phyloP scores from a whole-genome alignment of 768 basidiomycete genomes.

The Candolleomyces efflorescens region DNA sequence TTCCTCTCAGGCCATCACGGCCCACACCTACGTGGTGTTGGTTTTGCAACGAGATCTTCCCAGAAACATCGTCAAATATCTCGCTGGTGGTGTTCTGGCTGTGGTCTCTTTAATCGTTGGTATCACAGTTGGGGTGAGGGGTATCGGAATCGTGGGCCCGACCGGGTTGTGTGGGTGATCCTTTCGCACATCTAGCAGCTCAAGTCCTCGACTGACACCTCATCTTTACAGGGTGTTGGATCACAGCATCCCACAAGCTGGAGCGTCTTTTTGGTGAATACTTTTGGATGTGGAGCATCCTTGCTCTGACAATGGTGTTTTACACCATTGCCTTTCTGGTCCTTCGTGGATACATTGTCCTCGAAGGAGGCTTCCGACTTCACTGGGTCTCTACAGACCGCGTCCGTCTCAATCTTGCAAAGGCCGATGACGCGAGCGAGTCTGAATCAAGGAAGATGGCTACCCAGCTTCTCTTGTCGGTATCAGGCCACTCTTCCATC shows the following conservation, averaged over 20 bases:
- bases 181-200: background rate
- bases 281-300: slow-evolving; percentile 10
- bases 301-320: background rate
- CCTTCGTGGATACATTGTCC: background rate
- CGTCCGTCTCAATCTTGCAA: background rate
- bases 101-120: slow-evolving; percentile 1
- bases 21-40: slow-evolving; percentile 6
- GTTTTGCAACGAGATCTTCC: slow-evolving; percentile 6
- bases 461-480: slow-evolving; percentile 1
- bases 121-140: background rate
- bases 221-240: slow-evolving; percentile 7
- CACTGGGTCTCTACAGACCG: background rate
- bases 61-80: slow-evolving; percentile 1
- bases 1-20: slow-evolving; percentile 3
- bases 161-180: slow-evolving; percentile 2
- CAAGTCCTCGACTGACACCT: background rate
- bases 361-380: background rate
- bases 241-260: background rate
- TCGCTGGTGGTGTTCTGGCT: background rate
- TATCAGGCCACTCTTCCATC: background rate
- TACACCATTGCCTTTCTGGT: slow-evolving; percentile 2
- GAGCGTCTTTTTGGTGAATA: slow-evolving; percentile 1
- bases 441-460: background rate
- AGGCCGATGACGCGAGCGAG: background rate
- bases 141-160: slow-evolving; percentile 2